A percentile compares a stretch with the other conserved stretches of the same genome.
These are phyloP conservation scores for Trametes sanguinea DNA, from an alignment of 768 basidiomycete species.

Conservation along the genomic window DNA sequence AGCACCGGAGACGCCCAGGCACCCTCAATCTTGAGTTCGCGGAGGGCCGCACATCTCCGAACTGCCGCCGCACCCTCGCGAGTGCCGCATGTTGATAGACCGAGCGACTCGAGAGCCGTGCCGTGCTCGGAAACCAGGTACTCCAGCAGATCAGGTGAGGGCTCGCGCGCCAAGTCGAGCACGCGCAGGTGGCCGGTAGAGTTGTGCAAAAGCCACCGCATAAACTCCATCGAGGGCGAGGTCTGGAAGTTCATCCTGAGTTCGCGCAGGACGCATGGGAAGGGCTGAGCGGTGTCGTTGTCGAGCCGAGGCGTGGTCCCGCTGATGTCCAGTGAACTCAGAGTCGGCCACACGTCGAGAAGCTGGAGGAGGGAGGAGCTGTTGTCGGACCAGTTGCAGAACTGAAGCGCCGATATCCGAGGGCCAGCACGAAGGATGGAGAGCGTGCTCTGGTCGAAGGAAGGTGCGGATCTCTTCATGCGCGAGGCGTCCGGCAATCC, in stretches of 20 bases:
- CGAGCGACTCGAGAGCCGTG: constrained; percentile 51
- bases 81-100: constrained; percentile 56
- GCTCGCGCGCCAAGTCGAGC: constrained; percentile 64
- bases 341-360: constrained; percentile 61
- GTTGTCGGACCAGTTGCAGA: constrained; percentile 75
- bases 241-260: constrained; percentile 67
- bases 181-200: constrained; percentile 50
- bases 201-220: constrained; percentile 69
- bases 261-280: constrained; percentile 49
- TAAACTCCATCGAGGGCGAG: constrained; percentile 61
- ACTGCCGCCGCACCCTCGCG: constrained; percentile 49
- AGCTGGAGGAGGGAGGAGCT: constrained; percentile 57
- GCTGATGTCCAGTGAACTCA: constrained; percentile 50
- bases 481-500: constrained; percentile 34
- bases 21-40: constrained; percentile 58
- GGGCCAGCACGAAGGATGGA: constrained; percentile 57
- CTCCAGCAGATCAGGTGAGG: constrained; percentile 54
- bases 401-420: constrained; percentile 52
- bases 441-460: constrained; percentile 43
- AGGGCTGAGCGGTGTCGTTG: constrained; percentile 44
- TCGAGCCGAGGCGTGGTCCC: constrained; percentile 58
- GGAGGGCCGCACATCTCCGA: constrained; percentile 50
- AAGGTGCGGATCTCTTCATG: constrained; percentile 23
- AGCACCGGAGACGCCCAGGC: constrained; percentile 47
- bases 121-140: constrained; percentile 54